These are phyloP conservation scores for Wickerhamiella lipophila DNA, from an alignment of 805 yeast genomes.

Conservation along the genomic window DNA sequence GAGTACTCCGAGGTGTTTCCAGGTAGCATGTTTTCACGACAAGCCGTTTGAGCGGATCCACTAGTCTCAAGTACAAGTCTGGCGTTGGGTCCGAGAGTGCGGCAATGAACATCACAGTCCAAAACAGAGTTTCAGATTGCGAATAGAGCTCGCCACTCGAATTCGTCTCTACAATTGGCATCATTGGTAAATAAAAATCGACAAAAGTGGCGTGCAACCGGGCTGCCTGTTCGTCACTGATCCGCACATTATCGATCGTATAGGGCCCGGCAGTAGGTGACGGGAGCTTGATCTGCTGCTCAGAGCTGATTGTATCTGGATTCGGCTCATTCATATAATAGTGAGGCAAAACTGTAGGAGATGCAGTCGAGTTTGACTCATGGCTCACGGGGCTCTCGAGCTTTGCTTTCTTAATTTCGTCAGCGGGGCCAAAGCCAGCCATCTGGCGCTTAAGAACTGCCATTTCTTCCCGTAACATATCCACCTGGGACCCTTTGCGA, in stretches of 20 bases:
- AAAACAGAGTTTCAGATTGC: slow-evolving; percentile 73
- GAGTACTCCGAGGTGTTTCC: slow-evolving; percentile 84
- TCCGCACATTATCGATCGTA: slow-evolving; percentile 54
- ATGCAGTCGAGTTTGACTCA: too few species aligned
- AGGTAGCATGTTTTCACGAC: slow-evolving; percentile 92
- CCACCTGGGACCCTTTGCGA: slow-evolving; percentile 82
- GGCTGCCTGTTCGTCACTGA: slow-evolving; percentile 54
- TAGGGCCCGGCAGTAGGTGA: slow-evolving; percentile 19
- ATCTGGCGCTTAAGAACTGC: slow-evolving; percentile 61
- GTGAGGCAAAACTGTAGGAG: too few species aligned
- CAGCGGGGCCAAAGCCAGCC: not conserved
- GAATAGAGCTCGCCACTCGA: slow-evolving; percentile 65
- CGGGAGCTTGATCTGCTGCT: slow-evolving; percentile 6
- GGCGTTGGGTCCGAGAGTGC: slow-evolving; percentile 82
- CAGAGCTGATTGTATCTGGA: not conserved
- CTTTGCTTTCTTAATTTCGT: not conserved
- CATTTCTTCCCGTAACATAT: slow-evolving; percentile 69
- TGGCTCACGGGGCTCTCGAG: not conserved
- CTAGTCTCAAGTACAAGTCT: slow-evolving; percentile 56
- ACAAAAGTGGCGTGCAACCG: slow-evolving; percentile 62
- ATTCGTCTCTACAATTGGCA: slow-evolving; percentile 64
- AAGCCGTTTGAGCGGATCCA: slow-evolving; percentile 67
- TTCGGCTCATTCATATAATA: not conserved
- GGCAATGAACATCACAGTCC: slow-evolving; percentile 85
- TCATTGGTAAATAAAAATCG: slow-evolving; percentile 52